A percentile compares a stretch with the other conserved stretches of the same genome.
These are phyloP conservation scores for Primulina huaijiensis DNA, from an alignment of 257 asterid genomes.

Conservation along the genomic window DNA sequence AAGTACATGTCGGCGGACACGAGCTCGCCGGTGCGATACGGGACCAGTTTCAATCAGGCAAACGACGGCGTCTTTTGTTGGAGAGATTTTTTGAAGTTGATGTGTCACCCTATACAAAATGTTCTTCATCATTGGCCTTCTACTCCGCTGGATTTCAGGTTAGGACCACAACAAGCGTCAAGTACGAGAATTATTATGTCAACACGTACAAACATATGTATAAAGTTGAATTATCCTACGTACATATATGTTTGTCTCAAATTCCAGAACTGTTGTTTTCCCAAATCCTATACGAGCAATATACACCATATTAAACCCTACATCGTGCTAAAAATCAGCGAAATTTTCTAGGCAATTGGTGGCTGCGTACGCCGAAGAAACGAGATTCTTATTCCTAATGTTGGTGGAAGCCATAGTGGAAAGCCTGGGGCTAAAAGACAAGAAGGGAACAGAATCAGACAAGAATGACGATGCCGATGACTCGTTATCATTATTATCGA, in stretches of 20 bases:
- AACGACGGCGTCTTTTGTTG: slow-evolving; percentile 79
- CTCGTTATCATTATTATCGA: slow-evolving; percentile 23
- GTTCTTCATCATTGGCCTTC: slow-evolving; percentile 79
- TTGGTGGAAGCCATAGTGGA: slow-evolving; percentile 71
- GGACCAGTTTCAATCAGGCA: slow-evolving; percentile 88
- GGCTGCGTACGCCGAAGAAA: slow-evolving; percentile 49
- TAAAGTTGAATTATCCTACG: not conserved
- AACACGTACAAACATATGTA: not conserved
- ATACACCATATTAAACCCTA: too few relatives aligned
- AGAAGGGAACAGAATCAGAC: slow-evolving; percentile 28
- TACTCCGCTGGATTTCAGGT: slow-evolving; percentile 73
- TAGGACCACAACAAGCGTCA: not conserved
- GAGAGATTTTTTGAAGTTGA: slow-evolving; percentile 87
- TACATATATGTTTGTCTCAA: too few relatives aligned
- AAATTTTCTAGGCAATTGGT: slow-evolving; percentile 32
- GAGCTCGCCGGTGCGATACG: slow-evolving; percentile 63
- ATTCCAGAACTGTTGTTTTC: too few relatives aligned
- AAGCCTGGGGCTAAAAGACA: slow-evolving; percentile 54
- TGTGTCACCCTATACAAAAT: slow-evolving; percentile 54
- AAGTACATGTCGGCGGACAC: slow-evolving; percentile 72
- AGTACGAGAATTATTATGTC: not conserved
- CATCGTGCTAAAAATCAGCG: not conserved
- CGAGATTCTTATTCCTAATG: slow-evolving; percentile 47
- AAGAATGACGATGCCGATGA: slow-evolving; percentile 14
- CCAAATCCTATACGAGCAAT: too few relatives aligned